Conservation (phyloP, 2,329 filamentous ascomycete species). For the Aureobasidium sp. region DNA sequence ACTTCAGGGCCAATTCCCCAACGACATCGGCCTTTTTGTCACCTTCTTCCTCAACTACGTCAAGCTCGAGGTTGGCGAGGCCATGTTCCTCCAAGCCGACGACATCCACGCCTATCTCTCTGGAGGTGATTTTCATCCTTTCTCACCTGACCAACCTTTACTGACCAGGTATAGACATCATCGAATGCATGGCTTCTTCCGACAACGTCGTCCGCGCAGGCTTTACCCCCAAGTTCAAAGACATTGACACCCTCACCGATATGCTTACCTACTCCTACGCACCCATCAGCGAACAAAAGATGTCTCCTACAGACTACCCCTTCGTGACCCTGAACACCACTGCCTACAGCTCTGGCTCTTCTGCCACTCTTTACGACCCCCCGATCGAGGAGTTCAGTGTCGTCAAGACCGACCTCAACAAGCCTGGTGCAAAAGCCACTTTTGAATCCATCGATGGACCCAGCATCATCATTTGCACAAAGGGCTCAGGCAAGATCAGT, state of each 20-base stretch:
- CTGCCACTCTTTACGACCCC: slow-evolving; percentile 75
- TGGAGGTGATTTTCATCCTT: slow-evolving; percentile 36
- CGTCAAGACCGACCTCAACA: slow-evolving; percentile 66
- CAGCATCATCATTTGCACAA: slow-evolving; percentile 86
- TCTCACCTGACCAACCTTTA: not conserved
- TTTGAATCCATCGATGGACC: slow-evolving; percentile 84
- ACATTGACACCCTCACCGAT: slow-evolving; percentile 75
- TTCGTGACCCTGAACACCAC: slow-evolving; percentile 74
- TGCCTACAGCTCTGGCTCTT: slow-evolving; percentile 70
- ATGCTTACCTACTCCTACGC: slow-evolving; percentile 96
- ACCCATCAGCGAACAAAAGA: slow-evolving; percentile 91
- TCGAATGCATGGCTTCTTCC: slow-evolving; percentile 98
- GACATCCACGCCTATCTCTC: slow-evolving; percentile 95
- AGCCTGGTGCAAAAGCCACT: slow-evolving; percentile 66
- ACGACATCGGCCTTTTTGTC: slow-evolving; percentile 88
- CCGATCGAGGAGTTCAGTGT: slow-evolving; percentile 96
- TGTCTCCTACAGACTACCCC: slow-evolving; percentile 75
- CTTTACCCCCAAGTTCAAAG: slow-evolving; percentile 98
- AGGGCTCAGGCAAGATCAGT: slow-evolving; percentile 71
- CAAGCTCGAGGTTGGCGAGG: slow-evolving; percentile 77
- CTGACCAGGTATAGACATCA: slow-evolving; percentile 56
- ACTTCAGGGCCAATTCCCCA: slow-evolving; percentile 74
- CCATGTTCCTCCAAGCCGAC: slow-evolving; percentile 91
- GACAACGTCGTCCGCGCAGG: slow-evolving; percentile 97
- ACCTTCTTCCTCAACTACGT: slow-evolving; percentile 98